These are phyloP conservation scores for Lipomyces mesembrius DNA, from an alignment of 805 yeast genomes.

Conservation along the genomic window DNA sequence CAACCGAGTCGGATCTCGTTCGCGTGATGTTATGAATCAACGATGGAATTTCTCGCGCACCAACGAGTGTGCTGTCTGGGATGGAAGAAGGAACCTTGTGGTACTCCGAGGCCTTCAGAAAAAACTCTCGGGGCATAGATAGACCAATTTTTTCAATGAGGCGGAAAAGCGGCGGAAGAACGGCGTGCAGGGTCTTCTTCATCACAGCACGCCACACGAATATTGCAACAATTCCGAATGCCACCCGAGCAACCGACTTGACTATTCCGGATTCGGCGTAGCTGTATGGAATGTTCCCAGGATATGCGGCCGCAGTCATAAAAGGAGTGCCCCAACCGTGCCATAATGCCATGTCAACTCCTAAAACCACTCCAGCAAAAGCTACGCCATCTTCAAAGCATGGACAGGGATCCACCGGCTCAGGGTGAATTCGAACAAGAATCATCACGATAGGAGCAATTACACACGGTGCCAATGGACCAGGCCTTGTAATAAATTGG, in stretches of 20 bases:
- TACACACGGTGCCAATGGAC: slow-evolving; percentile 41
- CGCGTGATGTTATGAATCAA: slow-evolving; percentile 41
- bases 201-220: slow-evolving; percentile 74
- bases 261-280: slow-evolving; percentile 52
- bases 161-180: slow-evolving; percentile 65
- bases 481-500: slow-evolving; percentile 34
- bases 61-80: slow-evolving; percentile 45
- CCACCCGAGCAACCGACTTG: slow-evolving; percentile 54
- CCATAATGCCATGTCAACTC: slow-evolving; percentile 71
- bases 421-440: slow-evolving; percentile 70
- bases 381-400: slow-evolving; percentile 96
- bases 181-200: slow-evolving; percentile 64
- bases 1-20: slow-evolving; percentile 48
- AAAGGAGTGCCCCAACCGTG: slow-evolving; percentile 42
- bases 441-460: slow-evolving; percentile 50
- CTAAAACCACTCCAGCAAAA: slow-evolving; percentile 83
- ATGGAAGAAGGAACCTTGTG: slow-evolving; percentile 45
- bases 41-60: slow-evolving; percentile 44
- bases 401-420: slow-evolving; percentile 92
- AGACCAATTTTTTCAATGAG: slow-evolving; percentile 46
- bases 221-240: slow-evolving; percentile 66
- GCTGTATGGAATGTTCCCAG: slow-evolving; percentile 52
- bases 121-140: slow-evolving; percentile 49
- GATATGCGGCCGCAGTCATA: slow-evolving; percentile 38
- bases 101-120: slow-evolving; percentile 47